These are phyloP conservation scores for Apophysomyces elegans DNA, from an alignment of 371 early-diverging fungal species.

Conservation along the genomic window DNA sequence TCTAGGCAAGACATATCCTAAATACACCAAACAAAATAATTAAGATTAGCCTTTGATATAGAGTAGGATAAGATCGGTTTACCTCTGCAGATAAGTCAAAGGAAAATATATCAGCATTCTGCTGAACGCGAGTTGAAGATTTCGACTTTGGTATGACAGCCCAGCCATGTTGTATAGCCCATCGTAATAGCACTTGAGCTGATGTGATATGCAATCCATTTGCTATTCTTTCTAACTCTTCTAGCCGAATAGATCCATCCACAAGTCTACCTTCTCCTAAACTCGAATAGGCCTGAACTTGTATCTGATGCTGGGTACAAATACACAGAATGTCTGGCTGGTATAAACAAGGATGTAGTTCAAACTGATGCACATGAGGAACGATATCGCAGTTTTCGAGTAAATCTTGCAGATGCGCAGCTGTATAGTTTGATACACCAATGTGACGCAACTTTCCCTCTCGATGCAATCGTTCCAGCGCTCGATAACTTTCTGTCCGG, in stretches of 20 bases:
- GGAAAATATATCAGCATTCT: slow-evolving; percentile 56
- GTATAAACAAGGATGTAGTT: slow-evolving; percentile 65
- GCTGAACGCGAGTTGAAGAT: slow-evolving; percentile 46
- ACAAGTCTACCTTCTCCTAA: slow-evolving; percentile 84
- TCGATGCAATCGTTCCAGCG: slow-evolving; percentile 57
- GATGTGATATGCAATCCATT: slow-evolving; percentile 35
- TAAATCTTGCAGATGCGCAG: slow-evolving; percentile 60
- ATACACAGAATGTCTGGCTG: slow-evolving; percentile 39
- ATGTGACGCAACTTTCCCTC: slow-evolving; percentile 62
- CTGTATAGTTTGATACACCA: slow-evolving; percentile 80
- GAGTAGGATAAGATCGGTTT: slow-evolving; percentile 16
- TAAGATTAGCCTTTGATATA: neutral
- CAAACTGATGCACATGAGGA: slow-evolving; percentile 81
- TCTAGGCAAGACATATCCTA: slow-evolving; percentile 67
- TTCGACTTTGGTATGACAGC: slow-evolving; percentile 74
- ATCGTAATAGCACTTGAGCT: slow-evolving; percentile 79
- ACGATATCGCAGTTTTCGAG: slow-evolving; percentile 60
- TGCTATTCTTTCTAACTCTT: slow-evolving; percentile 42
- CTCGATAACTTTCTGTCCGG: slow-evolving; percentile 59
- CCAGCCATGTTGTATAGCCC: slow-evolving; percentile 73
- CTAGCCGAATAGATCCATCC: slow-evolving; percentile 28
- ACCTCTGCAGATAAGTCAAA: slow-evolving; percentile 53
- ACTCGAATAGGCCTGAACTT: slow-evolving; percentile 89
- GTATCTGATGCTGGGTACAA: slow-evolving; percentile 41
- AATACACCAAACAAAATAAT: neutral